A percentile compares a stretch with the other conserved stretches of the same genome.
Evolutionary conservation across 257 asterid genomes (phyloP).

Genomic region (Capsicum pubescens): DNA sequence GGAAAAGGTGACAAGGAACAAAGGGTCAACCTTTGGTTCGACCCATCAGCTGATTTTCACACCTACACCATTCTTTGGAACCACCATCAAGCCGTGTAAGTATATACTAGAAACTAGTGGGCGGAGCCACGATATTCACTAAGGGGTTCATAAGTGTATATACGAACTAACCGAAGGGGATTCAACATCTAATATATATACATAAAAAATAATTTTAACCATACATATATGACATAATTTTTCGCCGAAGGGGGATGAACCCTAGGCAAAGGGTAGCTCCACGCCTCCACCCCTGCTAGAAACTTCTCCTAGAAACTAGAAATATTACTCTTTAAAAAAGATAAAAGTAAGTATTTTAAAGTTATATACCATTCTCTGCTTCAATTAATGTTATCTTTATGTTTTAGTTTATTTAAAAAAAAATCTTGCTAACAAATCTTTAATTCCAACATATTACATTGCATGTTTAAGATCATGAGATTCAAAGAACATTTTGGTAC

Average conservation of each 20-base stretch:
- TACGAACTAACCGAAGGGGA: too few species aligned
- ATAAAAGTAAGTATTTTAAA: neutral
- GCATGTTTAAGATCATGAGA: neutral
- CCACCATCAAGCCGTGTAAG: slow-evolving; percentile 68
- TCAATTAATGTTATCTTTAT: neutral
- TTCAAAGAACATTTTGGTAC: neutral
- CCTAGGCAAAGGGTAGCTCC: too few species aligned
- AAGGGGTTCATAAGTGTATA: too few species aligned
- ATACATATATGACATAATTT: too few species aligned
- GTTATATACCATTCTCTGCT: neutral
- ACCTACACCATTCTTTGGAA: slow-evolving; percentile 70
- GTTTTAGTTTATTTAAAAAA: too few species aligned
- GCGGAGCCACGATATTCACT: too few species aligned
- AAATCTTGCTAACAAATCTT: too few species aligned
- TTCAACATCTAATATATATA: too few species aligned
- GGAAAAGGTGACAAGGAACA: slow-evolving; percentile 90
- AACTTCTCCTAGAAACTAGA: too few species aligned
- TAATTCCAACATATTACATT: neutral
- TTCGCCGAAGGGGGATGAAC: too few species aligned
- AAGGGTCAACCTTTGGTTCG: slow-evolving; percentile 91
- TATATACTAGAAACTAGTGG: neutral
- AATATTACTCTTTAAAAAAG: neutral
- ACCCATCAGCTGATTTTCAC: slow-evolving; percentile 74
- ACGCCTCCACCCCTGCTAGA: too few species aligned
- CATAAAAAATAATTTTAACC: too few species aligned